Evolutionary conservation across 1,284 basidiomycete species (phyloP), one percentile per base, ranked within the genome.

Genomic region (Moesziomyces parantarcticus): DNA sequence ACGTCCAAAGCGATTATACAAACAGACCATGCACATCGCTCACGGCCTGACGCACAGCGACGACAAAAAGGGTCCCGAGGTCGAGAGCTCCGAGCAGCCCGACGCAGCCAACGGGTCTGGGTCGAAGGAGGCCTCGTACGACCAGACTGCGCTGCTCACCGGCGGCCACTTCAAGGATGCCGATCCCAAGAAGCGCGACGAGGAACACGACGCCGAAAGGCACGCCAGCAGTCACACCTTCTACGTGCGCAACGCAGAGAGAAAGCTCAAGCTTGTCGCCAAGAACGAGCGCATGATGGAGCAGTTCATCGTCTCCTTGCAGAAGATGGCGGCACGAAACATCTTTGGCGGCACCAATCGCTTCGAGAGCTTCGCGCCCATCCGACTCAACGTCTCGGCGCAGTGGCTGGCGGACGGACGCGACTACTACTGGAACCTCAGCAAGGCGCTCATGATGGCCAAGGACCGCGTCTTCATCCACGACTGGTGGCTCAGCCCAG

Each of bases 361-460:
- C 23, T 79, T 77, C 57, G 92, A 91, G 67, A 96, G 93, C 75
- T 99, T 97, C 85, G 92, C 96, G 3, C 97, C 97, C 0, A 92
- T 97, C 61, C 89, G 96, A 18, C 85, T 93, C 78, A 95, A 98
- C 79, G 95, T 95, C 3, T 91, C 93, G 39, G 92, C 94, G 0
- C 96, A 98, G 80, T 99, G 97, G 97, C 89, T 99, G 4, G 94
- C 98, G n/a, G 97, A 99, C 85, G 97, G 96, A n/a, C 75, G 82
- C 25, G 82, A 83, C 61, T 83, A 83, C 69, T 83, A 71, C 50
- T 83, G 81, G 81, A 96, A 96, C 81, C 86, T 99, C n/a, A 94
- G 93, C 32, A 89, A 93, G 48, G 96, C 97, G 0, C 92, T 99
- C 53, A 87, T 92, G 50, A 88, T 97, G 76, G 96, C 97, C 3